Evolutionary conservation across 2,329 filamentous ascomycete genomes (phyloP), one percentile per base, ranked within the genome.

Genomic region (Penicillium glabrum): DNA sequence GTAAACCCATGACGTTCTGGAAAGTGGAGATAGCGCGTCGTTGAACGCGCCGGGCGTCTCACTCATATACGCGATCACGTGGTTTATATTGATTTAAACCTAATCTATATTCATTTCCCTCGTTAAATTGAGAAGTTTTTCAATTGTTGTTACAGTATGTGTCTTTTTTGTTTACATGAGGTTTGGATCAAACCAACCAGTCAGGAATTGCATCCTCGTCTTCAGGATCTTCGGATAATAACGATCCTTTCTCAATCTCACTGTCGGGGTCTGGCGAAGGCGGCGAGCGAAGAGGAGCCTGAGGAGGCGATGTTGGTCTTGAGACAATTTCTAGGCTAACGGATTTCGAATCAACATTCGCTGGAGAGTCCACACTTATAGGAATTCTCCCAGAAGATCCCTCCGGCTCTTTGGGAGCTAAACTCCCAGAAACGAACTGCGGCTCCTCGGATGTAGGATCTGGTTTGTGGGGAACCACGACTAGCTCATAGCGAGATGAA

Each of bases 141-240:
- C 16, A 19, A 8, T 46, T 29, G 21, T 46, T 7, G 26, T 46
- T 46, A 3, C 23, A 31, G 16, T 23, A 16, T 11, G 19, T 14
- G 16, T 29, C 9, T 9, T 27, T 46, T 26, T 14, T 23, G n/a
- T 37, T 35, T 21, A 33, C 5, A 33, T 26, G 6, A 33, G 4
- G 19, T 14, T 11, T 13, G n/a, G 2, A 9, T 51, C 65, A 77
- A 61, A 81, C 70, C 47, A 88, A 69, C 85, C 85, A 88, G 44
- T 87, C 84, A 3, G 85, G 85, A 60, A 87, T 84, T 2, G 84
- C 84, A 67, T 87, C 85, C 49, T 86, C 83, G 62, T 88, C 85
- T 31, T 87, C 85, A 0, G 85, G 85, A 63, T 88, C 85, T 63
- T 87, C 82, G 1, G 84, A 83, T 8, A 84, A 71, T 46, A 86